These are phyloP conservation scores for Pseudogymnoascus sp. DNA, from an alignment of 2,329 filamentous ascomycete species.

Conservation along the genomic window DNA sequence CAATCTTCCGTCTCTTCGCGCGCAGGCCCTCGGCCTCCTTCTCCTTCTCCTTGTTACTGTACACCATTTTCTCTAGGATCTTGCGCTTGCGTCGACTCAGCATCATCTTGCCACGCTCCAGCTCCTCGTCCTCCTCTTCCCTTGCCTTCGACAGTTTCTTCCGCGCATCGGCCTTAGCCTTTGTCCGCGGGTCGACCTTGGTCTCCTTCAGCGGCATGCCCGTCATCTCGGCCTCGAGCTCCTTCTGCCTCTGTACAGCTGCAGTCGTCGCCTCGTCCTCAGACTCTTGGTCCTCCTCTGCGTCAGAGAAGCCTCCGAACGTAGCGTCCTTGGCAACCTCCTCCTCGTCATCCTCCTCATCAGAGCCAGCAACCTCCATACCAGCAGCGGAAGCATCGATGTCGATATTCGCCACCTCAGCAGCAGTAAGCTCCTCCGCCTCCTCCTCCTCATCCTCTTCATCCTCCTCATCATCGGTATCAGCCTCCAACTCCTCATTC, in stretches of 20 bases:
- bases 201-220: slow-evolving; percentile 53
- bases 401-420: slow-evolving; percentile 32
- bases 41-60: slow-evolving; percentile 89
- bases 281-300: slow-evolving; percentile 38
- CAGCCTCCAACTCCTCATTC: slow-evolving; percentile 68
- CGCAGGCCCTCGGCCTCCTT: slow-evolving; percentile 80
- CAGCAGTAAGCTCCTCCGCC: slow-evolving; percentile 28
- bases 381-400: slow-evolving; percentile 25
- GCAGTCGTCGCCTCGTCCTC: slow-evolving; percentile 53
- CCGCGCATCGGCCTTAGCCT: slow-evolving; percentile 59
- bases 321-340: slow-evolving; percentile 19
- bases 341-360: slow-evolving; percentile 30
- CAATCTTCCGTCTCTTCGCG: slow-evolving; percentile 82
- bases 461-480: slow-evolving; percentile 41
- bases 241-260: slow-evolving; percentile 68
- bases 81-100: slow-evolving; percentile 96
- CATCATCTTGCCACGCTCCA: slow-evolving; percentile 95
- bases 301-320: slow-evolving; percentile 29
- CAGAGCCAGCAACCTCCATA: slow-evolving; percentile 28
- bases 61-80: slow-evolving; percentile 94
- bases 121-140: slow-evolving; percentile 71
- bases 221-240: slow-evolving; percentile 85
- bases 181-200: slow-evolving; percentile 44
- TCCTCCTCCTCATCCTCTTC: slow-evolving; percentile 31
- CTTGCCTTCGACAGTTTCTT: slow-evolving; percentile 63